These are phyloP conservation scores for Wickerhamiella cacticola DNA, from an alignment of 805 yeast species.

Conservation along the genomic window DNA sequence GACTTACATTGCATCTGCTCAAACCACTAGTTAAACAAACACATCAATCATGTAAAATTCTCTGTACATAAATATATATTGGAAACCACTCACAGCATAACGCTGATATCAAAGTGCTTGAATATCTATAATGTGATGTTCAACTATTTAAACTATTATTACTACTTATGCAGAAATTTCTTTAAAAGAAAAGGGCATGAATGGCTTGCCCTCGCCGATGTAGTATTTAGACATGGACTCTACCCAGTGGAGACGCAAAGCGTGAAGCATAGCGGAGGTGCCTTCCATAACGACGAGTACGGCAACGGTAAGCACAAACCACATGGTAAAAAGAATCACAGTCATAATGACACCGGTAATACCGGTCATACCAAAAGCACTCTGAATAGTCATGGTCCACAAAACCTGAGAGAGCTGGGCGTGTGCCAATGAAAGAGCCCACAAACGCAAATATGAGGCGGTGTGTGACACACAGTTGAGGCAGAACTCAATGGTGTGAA, in stretches of 20 bases:
- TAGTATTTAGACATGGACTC: constrained; percentile 98
- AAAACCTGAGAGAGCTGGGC: constrained; percentile 89
- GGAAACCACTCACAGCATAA: too few species aligned
- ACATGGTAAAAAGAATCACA: constrained; percentile 77
- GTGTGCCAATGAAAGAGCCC: constrained; percentile 97
- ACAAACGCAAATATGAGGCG: constrained; percentile 86
- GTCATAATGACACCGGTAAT: constrained; percentile 56
- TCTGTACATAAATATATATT: too few species aligned
- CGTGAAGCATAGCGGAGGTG: constrained; percentile 96
- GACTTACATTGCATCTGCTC: neutral
- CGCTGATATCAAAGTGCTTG: constrained; percentile 2
- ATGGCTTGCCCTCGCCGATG: constrained; percentile 90
- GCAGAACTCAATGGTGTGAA: constrained; percentile 95
- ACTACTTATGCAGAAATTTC: neutral
- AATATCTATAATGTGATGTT: too few species aligned
- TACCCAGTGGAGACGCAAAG: constrained; percentile 98
- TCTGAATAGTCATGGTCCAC: constrained; percentile 89
- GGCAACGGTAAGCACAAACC: constrained; percentile 86
- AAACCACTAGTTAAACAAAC: too few species aligned
- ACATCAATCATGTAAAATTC: too few species aligned
- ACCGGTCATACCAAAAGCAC: constrained; percentile 62
- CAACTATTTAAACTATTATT: too few species aligned
- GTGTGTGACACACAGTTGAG: constrained; percentile 97
- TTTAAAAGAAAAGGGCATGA: constrained; percentile 70
- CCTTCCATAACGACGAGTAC: constrained; percentile 96